Base-by-base conservation (phyloP, 2,329 filamentous ascomycete species). In the Fusarium sarcochroum region DNA sequence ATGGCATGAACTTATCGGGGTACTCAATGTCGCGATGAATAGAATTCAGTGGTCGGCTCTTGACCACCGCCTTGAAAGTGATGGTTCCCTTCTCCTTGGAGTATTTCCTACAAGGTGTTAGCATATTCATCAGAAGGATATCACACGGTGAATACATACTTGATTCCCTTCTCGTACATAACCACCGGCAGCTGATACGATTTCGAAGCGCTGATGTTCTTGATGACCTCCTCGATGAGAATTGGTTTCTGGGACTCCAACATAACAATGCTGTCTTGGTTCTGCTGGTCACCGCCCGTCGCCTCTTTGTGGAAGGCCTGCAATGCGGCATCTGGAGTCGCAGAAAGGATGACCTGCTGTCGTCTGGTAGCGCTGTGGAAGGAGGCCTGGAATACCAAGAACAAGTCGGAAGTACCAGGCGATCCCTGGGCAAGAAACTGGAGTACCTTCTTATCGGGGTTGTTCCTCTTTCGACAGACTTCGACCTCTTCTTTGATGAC, bases 351-450 rank as follows among this genome's bases (percentile, higher is more conserved):
- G 4, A 82, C 77, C 13, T 81, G 72, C 42, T 84, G 82, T 21
- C 78, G 75, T 30, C 47, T 58, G 2, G 68, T 65, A 3, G 53
- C 56, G 1, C 77, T 77, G 8, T 80, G 80, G 9, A 80, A 81
- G 2, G 80, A 79, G 6, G 77, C 71, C 35, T 81, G 76, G 66
- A 84, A 83, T 37, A 77, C 77, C 6, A 80, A 48, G 25, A 80
- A 79, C 0, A 79, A 71, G 4, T 83, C 72, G n/a, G 76, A 78
- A 2, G 79, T 56, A 1, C 68, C 20, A 4, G 76, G 73, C 2
- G 69, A 76, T 2, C 80, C 81, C 37, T 80, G 80, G 1, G 80
- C 72, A 4, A 80, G 73, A 32, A 82, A 83, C n/a, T 72, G 76
- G 37, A 82, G 76, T 38, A 76, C 74, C 15, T 77, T 75, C 4